A percentile compares a stretch with the other conserved stretches of the same genome.
phyloP scores from a whole-genome alignment of 768 basidiomycete genomes.

The Arthromyces matolae region DNA sequence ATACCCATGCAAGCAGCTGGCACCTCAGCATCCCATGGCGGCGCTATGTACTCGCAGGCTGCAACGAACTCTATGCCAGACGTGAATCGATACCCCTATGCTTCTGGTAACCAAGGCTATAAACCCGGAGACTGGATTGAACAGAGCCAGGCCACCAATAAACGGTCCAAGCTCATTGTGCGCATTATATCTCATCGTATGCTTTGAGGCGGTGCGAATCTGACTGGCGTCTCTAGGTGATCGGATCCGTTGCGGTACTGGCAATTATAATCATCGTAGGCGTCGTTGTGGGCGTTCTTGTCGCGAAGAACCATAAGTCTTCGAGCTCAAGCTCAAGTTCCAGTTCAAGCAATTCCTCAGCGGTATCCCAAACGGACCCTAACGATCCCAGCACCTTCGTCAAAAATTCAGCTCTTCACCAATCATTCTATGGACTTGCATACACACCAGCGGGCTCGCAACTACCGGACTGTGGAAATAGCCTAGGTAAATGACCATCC shows the following conservation, averaged over 20 bases:
- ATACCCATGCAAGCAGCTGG: slow-evolving; percentile 17
- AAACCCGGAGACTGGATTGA: slow-evolving; percentile 19
- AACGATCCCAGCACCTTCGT: slow-evolving; percentile 77
- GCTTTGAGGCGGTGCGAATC: background rate
- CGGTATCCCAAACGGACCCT: slow-evolving; percentile 30
- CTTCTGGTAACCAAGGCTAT: slow-evolving; percentile 13
- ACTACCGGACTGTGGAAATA: slow-evolving; percentile 64
- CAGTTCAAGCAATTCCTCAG: slow-evolving; percentile 5
- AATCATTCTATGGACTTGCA: slow-evolving; percentile 82
- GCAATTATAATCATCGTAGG: slow-evolving; percentile 42
- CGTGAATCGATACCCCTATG: slow-evolving; percentile 6
- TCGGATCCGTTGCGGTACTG: slow-evolving; percentile 37
- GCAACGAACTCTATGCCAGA: slow-evolving; percentile 14
- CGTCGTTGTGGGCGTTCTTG: slow-evolving; percentile 53
- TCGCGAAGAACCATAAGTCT: slow-evolving; percentile 38
- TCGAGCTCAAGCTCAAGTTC: slow-evolving; percentile 20
- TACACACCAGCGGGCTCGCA: slow-evolving; percentile 81
- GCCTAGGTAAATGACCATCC: slow-evolving; percentile 31
- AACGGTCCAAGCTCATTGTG: slow-evolving; percentile 23
- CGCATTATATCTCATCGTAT: background rate
- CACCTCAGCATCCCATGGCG: slow-evolving; percentile 6
- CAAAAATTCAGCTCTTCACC: slow-evolving; percentile 63
- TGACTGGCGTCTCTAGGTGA: slow-evolving; percentile 39
- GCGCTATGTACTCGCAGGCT: slow-evolving; percentile 18
- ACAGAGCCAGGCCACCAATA: slow-evolving; percentile 6